These are phyloP conservation scores for Citrullus amarus DNA, from an alignment of 306 rosid species.

Conservation along the genomic window DNA sequence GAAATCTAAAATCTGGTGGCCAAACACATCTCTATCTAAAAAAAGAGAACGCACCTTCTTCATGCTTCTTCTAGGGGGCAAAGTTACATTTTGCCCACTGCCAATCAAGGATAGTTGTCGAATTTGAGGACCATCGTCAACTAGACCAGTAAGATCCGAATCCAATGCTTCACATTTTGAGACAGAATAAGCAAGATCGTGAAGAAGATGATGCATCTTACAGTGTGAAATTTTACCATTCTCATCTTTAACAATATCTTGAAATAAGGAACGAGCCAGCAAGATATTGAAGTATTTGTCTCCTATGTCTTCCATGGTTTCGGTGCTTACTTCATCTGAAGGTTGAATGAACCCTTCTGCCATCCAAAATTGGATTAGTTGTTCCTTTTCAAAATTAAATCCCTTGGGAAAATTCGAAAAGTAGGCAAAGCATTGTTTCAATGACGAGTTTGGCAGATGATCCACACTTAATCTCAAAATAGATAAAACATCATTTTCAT, in stretches of 20 bases:
- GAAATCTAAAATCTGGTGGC: not conserved
- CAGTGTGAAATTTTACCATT: not conserved
- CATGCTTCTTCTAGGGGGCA: not conserved
- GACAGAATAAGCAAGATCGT: constrained; percentile 4
- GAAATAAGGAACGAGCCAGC: constrained; percentile 7
- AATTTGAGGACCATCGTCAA: not conserved
- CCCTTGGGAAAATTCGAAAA: constrained; percentile 3
- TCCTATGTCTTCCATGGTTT: constrained; percentile 11
- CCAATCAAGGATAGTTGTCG: not conserved
- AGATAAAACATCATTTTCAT: not conserved
- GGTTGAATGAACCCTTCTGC: constrained; percentile 12
- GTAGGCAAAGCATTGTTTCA: constrained; percentile 6
- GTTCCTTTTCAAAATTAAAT: constrained; percentile 1
- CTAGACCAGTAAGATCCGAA: not conserved
- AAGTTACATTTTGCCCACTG: not conserved
- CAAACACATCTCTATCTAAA: not conserved
- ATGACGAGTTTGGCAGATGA: not conserved
- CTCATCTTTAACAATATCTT: not conserved
- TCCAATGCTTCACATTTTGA: not conserved
- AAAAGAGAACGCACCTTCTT: not conserved
- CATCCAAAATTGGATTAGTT: constrained; percentile 4
- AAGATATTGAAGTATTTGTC: constrained; percentile 1
- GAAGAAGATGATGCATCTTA: constrained; percentile 12
- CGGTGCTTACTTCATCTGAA: not conserved
- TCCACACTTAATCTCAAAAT: constrained; percentile 14